These are phyloP conservation scores for Salvia sclarea DNA, from an alignment of 305 asterid genomes.

Conservation along the genomic window DNA sequence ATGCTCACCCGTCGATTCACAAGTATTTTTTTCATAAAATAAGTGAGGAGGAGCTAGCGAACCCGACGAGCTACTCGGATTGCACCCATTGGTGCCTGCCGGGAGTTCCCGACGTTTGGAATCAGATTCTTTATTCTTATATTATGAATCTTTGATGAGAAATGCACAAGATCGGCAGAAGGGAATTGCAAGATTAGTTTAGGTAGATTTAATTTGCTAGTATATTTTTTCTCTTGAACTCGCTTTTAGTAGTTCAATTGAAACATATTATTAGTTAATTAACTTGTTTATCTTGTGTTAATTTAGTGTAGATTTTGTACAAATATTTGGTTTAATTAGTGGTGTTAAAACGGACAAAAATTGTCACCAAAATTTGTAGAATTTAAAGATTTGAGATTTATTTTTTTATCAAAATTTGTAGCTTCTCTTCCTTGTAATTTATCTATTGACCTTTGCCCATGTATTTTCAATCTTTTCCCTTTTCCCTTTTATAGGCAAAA, in stretches of 20 bases:
- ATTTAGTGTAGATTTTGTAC: not conserved
- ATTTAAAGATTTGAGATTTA: too few relatives aligned
- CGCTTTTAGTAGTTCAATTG: not conserved
- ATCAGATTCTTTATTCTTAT: slow-evolving; percentile 61
- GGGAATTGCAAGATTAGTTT: not conserved
- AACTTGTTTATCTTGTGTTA: not conserved
- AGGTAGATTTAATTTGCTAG: not conserved
- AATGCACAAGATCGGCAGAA: too few relatives aligned
- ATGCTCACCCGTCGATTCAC: slow-evolving; percentile 60
- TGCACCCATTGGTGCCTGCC: slow-evolving; percentile 92
- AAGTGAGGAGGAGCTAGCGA: slow-evolving; percentile 36
- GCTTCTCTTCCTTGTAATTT: too few relatives aligned
- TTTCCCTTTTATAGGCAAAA: too few relatives aligned
- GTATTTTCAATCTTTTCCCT: too few relatives aligned
- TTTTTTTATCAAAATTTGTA: too few relatives aligned
- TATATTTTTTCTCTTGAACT: not conserved
- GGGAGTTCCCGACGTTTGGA: slow-evolving; percentile 89
- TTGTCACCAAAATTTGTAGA: too few relatives aligned
- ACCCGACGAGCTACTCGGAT: slow-evolving; percentile 47
- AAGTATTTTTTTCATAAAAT: slow-evolving; percentile 33
- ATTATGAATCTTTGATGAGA: slow-evolving; percentile 33
- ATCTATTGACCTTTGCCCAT: too few relatives aligned
- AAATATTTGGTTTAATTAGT: not conserved
- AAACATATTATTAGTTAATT: not conserved
- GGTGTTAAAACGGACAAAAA: too few relatives aligned